phyloP scores from a whole-genome alignment of 169 alveolate genomes.

The Theileria equi region DNA sequence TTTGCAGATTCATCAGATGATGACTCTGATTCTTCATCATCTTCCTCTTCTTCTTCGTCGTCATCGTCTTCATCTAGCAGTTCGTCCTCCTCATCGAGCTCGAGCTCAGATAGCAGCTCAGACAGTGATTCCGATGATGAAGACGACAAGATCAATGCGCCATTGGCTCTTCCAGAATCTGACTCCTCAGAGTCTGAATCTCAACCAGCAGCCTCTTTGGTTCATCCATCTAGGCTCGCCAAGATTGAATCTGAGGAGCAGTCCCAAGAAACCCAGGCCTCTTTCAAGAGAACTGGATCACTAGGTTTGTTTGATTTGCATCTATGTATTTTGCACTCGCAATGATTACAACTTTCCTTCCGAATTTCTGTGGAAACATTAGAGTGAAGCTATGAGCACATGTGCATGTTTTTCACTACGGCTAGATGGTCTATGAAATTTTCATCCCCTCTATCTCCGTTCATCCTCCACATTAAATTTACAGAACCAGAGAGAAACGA shows the following conservation, averaged over 20 bases:
- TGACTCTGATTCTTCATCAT: neutral
- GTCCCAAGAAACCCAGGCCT: neutral
- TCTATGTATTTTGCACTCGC: too few relatives aligned
- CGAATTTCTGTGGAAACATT: slow-evolving; percentile 29
- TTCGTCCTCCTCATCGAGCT: neutral
- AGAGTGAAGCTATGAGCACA: slow-evolving; percentile 70
- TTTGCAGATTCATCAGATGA: neutral
- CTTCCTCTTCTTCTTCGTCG: neutral
- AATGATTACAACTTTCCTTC: slow-evolving; percentile 39
- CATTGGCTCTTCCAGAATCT: neutral
- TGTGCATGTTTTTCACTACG: neutral
- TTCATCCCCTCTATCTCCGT: too few relatives aligned
- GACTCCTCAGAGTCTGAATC: neutral
- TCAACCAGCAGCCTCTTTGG: neutral
- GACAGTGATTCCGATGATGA: slow-evolving; percentile 1
- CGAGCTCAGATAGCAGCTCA: slow-evolving; percentile 6
- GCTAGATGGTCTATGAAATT: too few relatives aligned
- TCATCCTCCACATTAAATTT: too few relatives aligned
- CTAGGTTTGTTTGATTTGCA: too few relatives aligned
- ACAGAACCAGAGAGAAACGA: slow-evolving; percentile 76
- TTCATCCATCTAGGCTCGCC: neutral
- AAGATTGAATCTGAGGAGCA: neutral
- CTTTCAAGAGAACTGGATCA: neutral
- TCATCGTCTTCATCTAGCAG: neutral
- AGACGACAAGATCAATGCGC: slow-evolving; percentile 4